These are phyloP conservation scores for Naegleria lovaniensis DNA, from an alignment of 208 protist genomes.

Conservation along the genomic window DNA sequence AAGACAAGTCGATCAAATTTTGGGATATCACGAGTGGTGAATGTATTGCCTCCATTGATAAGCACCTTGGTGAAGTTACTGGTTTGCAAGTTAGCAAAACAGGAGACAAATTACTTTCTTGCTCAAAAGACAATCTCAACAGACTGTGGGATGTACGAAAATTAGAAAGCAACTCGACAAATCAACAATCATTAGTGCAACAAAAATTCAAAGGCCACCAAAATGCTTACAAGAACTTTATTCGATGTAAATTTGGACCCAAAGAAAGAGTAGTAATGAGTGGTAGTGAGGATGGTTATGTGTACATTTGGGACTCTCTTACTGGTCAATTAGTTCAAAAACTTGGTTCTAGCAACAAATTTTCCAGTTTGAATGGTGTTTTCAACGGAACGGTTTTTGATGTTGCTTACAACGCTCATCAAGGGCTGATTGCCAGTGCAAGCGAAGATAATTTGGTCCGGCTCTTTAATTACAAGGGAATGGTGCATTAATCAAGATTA, in stretches of 20 bases:
- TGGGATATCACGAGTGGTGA: conserved; percentile 67
- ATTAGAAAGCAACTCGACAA: no score
- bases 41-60: neutral
- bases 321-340: neutral
- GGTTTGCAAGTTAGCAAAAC: neutral
- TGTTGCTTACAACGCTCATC: no score
- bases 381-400: no score
- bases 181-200: no score
- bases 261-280: neutral
- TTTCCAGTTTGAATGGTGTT: no score
- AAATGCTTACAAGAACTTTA: neutral
- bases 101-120: neutral
- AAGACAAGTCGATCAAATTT: conserved; percentile 93
- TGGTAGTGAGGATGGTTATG: conserved; percentile 15
- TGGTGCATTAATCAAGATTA: no score
- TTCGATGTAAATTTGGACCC: neutral
- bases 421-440: no score
- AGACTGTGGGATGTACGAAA: neutral
- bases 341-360: neutral
- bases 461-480: no score
- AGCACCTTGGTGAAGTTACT: conserved; percentile 12
- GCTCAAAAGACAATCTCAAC: conserved; percentile 5
- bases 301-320: neutral
- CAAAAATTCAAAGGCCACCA: conserved; percentile 19
- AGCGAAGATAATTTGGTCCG: no score